These are phyloP conservation scores for Fusarium heterosporum DNA, from an alignment of 2,329 filamentous ascomycete species.

Conservation along the genomic window DNA sequence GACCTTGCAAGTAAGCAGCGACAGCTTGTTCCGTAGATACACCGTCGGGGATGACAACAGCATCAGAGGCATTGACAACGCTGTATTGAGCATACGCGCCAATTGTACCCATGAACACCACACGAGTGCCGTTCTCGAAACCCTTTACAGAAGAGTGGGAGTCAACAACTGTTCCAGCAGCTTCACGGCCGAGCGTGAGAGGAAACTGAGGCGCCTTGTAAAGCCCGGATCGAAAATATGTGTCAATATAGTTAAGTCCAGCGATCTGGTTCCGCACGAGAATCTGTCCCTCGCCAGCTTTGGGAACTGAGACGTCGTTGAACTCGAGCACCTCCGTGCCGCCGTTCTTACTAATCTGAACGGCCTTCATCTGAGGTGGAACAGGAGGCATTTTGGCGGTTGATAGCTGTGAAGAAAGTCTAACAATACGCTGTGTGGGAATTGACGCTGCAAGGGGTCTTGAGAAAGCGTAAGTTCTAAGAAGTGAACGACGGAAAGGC, in stretches of 20 bases:
- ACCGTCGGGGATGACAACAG: constrained; percentile 72
- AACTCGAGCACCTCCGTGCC: constrained; percentile 79
- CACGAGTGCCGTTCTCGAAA: constrained; percentile 75
- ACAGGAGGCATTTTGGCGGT: constrained; percentile 75
- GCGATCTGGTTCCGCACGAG: constrained; percentile 84
- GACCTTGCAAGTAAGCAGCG: constrained; percentile 80
- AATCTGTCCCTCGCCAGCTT: constrained; percentile 75
- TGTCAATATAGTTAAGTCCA: constrained; percentile 92
- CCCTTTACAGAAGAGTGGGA: constrained; percentile 64
- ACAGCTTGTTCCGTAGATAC: constrained; percentile 72
- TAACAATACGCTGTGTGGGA: constrained; percentile 15
- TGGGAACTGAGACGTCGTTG: constrained; percentile 76
- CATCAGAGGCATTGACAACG: constrained; percentile 63
- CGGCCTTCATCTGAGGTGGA: constrained; percentile 76
- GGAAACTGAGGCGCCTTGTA: constrained; percentile 77
- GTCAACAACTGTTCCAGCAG: constrained; percentile 75
- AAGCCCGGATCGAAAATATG: constrained; percentile 86
- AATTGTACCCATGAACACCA: constrained; percentile 72
- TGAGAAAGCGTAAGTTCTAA: constrained; percentile 26
- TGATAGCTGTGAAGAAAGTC: constrained; percentile 20
- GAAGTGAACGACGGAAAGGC: constrained; percentile 34
- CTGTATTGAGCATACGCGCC: constrained; percentile 69
- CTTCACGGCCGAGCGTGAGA: constrained; percentile 83
- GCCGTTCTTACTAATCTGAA: constrained; percentile 72
- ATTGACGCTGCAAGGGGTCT: constrained; percentile 7